Evolutionary conservation across 1,284 basidiomycete genomes (phyloP), one percentile per base, ranked within the genome.

Genomic region (Cryptococcus sp.): DNA sequence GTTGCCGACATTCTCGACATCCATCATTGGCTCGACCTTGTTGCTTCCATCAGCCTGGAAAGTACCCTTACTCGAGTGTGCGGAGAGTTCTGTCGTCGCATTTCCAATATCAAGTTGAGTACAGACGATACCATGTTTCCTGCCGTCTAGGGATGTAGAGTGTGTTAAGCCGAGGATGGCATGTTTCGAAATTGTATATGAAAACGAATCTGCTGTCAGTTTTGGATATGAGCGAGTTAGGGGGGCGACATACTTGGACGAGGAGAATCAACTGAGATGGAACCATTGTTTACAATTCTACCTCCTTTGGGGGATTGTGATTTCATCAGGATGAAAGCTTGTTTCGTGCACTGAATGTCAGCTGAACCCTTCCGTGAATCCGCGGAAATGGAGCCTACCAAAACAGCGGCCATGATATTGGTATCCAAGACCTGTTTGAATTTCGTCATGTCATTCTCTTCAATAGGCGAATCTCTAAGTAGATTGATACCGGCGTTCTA

Each of bases 271-370:
- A 87, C 86, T 0, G 86, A 83, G 50, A 91, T 80, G 36, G 85
- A 87, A 7, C 87, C 87, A 60, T 90, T 89, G 76, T 90, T 91
- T 73, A 91, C 85, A 61, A 91, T 87, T 13, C 86, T 80, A 76
- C 87, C 87, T 60, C 88, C 88, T 54, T 78, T 78, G 2, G 88
- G 88, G 0, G 73, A 68, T 66, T 91, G 87, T 0, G 71, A 63
- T 66, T 87, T 89, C 81, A 90, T 90, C 10, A 83, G 71, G 52
- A 75, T 80, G 62, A 88, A 79, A 7, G 88, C 88, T 57, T 87
- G 83, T n/a, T 83, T 80, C 0, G 86, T 85, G 68, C 86, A 88
- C 65, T 66, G 36, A 3, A 10, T 18, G 16, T 31, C 13, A 41
- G 39, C 40, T 23, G 7, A 43, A 7, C 2, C 11, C 25, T 16